Percentiles rank a stretch among this genome's conserved stretches.
Conservation (phyloP, 176 grass and related monocot genomes). For the Phragmites australis region DNA sequence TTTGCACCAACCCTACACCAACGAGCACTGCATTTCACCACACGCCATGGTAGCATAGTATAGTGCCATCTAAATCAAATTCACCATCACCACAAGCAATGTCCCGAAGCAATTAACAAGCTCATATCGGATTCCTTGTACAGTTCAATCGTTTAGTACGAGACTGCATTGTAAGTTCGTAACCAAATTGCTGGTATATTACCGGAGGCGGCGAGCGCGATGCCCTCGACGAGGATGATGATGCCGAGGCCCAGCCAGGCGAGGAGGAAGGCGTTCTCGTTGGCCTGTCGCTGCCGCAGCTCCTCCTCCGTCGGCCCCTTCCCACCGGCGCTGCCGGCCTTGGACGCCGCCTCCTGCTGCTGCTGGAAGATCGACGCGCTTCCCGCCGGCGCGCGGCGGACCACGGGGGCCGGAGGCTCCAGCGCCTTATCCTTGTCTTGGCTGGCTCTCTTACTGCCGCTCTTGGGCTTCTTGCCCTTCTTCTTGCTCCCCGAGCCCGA, state of each 20-base stretch:
- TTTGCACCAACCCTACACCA: background rate
- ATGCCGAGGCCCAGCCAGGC: constrained; percentile 79
- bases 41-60: background rate
- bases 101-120: background rate
- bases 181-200: background rate
- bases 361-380: constrained; percentile 45
- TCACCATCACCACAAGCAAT: background rate
- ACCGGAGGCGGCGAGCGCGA: constrained; percentile 85
- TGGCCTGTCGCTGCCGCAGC: constrained; percentile 51
- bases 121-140: background rate
- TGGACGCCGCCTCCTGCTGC: constrained; percentile 5
- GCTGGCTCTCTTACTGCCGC: background rate
- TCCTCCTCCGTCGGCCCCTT: constrained; percentile 50
- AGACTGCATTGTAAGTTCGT: background rate
- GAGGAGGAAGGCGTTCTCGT: constrained; percentile 86
- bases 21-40: background rate
- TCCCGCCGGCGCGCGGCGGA: constrained; percentile 56
- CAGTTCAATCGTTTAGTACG: too few species aligned
- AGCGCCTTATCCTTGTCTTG: constrained; percentile 50
- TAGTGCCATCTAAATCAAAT: background rate
- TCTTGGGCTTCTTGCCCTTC: constrained; percentile 34
- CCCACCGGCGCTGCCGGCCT: background rate
- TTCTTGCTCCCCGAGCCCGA: constrained; percentile 18
- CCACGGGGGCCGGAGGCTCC: constrained; percentile 54
- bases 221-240: constrained; percentile 77